Evolutionary conservation across 1,284 basidiomycete species (phyloP).

Genomic region (Thecaphora thlaspeos): DNA sequence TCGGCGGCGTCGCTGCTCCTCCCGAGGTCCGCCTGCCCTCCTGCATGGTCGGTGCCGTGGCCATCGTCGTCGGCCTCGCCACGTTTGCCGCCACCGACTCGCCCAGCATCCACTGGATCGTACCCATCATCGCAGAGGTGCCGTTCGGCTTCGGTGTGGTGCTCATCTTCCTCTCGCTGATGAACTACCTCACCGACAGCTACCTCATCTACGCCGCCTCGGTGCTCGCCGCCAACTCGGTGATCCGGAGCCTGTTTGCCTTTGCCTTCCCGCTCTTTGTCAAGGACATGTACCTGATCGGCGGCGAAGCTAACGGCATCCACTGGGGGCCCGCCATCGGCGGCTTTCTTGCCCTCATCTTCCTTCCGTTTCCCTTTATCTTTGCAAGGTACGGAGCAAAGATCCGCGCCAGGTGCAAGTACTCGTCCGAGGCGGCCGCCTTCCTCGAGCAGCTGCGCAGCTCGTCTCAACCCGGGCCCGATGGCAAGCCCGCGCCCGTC

Average conservation of each 20-base stretch:
- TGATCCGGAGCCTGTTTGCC: conserved; percentile 68
- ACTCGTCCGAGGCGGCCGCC: conserved; percentile 28
- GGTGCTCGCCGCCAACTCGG: conserved; percentile 68
- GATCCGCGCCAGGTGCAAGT: conserved; percentile 60
- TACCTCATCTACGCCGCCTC: conserved; percentile 62
- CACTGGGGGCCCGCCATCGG: conserved; percentile 76
- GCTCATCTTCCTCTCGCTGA: conserved; percentile 64
- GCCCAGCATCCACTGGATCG: conserved; percentile 56
- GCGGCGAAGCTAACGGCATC: conserved; percentile 64
- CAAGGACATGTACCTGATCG: conserved; percentile 61
- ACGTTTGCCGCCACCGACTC: conserved; percentile 47
- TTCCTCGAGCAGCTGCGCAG: conserved; percentile 23
- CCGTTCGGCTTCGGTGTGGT: conserved; percentile 56
- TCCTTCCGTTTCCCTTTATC: conserved; percentile 69
- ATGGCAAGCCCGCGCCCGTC: too few relatives aligned
- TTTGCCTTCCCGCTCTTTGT: conserved; percentile 63
- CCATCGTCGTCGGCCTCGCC: conserved; percentile 60
- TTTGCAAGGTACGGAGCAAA: conserved; percentile 60
- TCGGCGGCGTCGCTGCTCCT: conserved; percentile 48
- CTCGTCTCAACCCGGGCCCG: too few relatives aligned
- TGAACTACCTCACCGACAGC: conserved; percentile 62
- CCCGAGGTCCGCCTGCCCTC: conserved; percentile 46
- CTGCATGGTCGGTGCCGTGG: conserved; percentile 53
- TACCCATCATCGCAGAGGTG: conserved; percentile 32
- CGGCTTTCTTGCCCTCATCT: conserved; percentile 68